Base-by-base conservation (phyloP, 805 yeast genomes). In the Maudiozyma bulderi region DNA sequence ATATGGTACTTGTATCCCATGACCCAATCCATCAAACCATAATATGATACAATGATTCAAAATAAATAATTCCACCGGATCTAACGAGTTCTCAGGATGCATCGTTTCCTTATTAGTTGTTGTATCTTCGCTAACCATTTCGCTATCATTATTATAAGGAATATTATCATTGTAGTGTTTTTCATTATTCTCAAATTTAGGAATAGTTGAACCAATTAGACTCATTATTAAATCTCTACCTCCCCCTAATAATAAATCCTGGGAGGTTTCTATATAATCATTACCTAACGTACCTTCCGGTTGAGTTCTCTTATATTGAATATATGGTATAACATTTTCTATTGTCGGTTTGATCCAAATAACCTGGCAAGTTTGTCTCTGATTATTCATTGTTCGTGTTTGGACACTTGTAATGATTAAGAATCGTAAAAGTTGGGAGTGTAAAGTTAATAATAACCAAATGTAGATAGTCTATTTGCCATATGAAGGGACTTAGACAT, bases 1-100 rank as follows among this genome's bases (percentile, higher is more conserved):
- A 53, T 69, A 71, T 8, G 69, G 68, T 2, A 71, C 46, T 44
- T 70, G 69, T 5, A 72, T 38, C 0, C 76, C 76, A 31, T 59
- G 64, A 3, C 61, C 62, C 33, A 61, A 49, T 7, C 57, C 55
- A 32, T 60, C 57, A 41, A 73, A 63, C 77, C 77, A 73, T 2
- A 73, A 50, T 1, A 72, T 54, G 3, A 73, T 52, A 10, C 67
- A 63, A 5, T 65, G 57, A 45, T 66, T 67, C 45, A 73, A 45
- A 1, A 69, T 68, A 54, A 70, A 73, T 3, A 73, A 40, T 47
- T 73, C 76, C 9, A 58, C 59, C 15, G 52, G 40, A 33, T 55
- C 60, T 20, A 57, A 37, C 38, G 32, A 40, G 29, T 26, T 40
- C 11, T 8, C 26, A 10, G 40, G 9, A 11, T 26, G 2, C 29